Evolutionary conservation across 352 stramenopile genomes (phyloP), one percentile per base, ranked within the genome.

Genomic region (Lagenidium giganteum): DNA sequence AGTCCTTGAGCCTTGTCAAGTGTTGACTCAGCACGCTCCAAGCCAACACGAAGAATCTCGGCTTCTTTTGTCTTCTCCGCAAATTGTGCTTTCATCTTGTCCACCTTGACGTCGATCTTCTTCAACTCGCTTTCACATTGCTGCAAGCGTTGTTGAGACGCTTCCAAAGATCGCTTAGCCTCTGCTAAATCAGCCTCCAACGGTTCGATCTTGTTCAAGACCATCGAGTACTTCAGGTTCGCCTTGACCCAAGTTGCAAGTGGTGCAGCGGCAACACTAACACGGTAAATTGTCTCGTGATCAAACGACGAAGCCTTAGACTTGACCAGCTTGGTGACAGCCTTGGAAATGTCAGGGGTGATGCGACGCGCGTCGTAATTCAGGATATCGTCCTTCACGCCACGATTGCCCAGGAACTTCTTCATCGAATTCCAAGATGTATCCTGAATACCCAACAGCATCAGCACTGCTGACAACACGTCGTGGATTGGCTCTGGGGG

Each of bases 391-490:
- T 98, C 95, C 47, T 98, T 98, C 4, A 98, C 92, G 2, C 90
- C 91, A 20, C 93, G 82, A 41, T 97, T 96, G 3, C 92, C 87
- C 1, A 98, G 54, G 48, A 98, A 98, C 52, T 96, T 96, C 52
- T 98, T 98, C 92, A 98, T 98, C 11, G 80, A 96, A 45, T 96
- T 90, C 95, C 95, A 98, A 1, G 87, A 96, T 13, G 89, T 96
- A 51, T 98, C 95, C 21, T 96, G 78, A 34, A 98, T 97, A 9
- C 94, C 94, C 3, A 98, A 61, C 8, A 98, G 59, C 87, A 97
- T 97, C 1, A 98, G 67, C 16, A 98, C 93, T 0, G 92, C 95
- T 18, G 78, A 93, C 18, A 98, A 66, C 20, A 98, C 93, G 42
- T 98, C 93, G 23, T 93, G 83, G 51, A 98, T 97, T 0, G 94